Conservation (phyloP, 371 early-diverging fungal genomes). For the Mucor velutinosus region DNA sequence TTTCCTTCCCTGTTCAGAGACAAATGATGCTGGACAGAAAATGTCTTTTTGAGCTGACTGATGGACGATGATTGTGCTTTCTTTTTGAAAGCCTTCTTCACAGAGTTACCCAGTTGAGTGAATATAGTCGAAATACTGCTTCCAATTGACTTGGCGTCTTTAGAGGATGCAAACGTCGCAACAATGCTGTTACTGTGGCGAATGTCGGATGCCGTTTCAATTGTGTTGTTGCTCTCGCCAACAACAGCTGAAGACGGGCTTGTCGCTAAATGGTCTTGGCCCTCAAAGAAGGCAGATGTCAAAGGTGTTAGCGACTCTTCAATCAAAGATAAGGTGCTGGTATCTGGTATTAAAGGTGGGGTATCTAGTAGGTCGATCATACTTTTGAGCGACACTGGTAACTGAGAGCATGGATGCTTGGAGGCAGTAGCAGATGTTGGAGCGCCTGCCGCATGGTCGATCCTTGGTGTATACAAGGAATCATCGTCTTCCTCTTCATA, state of each 20-base stretch:
- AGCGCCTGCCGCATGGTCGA: neutral
- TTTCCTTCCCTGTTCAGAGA: neutral
- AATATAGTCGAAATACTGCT: constrained; percentile 16
- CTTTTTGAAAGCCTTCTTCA: constrained; percentile 15
- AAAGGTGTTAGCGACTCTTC: constrained; percentile 7
- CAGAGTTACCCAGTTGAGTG: constrained; percentile 12
- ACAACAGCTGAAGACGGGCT: neutral
- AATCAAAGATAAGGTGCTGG: constrained; percentile 3
- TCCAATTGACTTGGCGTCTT: constrained; percentile 6
- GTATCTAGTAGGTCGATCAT: constrained; percentile 12
- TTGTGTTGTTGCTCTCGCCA: neutral
- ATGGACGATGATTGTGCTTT: constrained; percentile 11
- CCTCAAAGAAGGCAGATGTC: constrained; percentile 2
- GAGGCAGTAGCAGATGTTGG: neutral
- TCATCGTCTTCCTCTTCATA: neutral
- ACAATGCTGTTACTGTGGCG: neutral
- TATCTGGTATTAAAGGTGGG: constrained; percentile 7
- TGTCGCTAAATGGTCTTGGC: neutral
- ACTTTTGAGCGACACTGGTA: constrained; percentile 11
- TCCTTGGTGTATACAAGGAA: neutral
- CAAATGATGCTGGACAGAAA: constrained; percentile 13
- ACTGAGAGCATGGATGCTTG: neutral
- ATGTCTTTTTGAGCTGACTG: constrained; percentile 14
- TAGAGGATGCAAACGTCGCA: neutral
- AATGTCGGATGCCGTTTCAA: neutral